A percentile compares a stretch with the other conserved stretches of the same genome.
phyloP scores from a whole-genome alignment of 164 flowering plant genomes.

The Aristolochia fimbriata region DNA sequence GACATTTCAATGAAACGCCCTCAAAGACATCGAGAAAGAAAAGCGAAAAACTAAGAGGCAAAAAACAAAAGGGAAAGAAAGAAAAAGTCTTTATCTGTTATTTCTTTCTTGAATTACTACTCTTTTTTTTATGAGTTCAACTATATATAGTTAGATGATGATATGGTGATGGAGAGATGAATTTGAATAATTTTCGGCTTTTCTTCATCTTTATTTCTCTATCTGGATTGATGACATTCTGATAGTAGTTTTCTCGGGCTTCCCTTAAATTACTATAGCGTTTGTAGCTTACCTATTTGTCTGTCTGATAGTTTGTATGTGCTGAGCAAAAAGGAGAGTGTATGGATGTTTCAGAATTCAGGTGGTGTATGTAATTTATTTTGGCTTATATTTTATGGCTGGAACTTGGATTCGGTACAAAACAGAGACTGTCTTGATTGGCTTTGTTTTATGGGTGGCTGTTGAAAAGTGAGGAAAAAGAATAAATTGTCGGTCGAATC shows the following conservation, averaged over 20 bases:
- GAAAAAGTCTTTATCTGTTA: not conserved
- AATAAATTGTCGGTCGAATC: not conserved
- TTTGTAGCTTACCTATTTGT: no score
- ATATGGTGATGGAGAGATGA: conserved; percentile 10
- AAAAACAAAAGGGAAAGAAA: not conserved
- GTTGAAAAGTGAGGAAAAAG: not conserved
- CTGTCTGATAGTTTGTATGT: conserved; percentile 2
- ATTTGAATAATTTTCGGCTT: conserved; percentile 7
- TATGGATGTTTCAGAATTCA: conserved; percentile 5
- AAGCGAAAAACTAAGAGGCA: not conserved
- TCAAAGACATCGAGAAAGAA: not conserved
- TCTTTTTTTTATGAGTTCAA: not conserved
- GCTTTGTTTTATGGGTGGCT: conserved; percentile 1
- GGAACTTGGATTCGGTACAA: no score
- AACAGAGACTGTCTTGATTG: no score
- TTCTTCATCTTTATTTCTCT: not conserved
- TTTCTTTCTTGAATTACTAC: not conserved
- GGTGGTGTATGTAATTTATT: not conserved
- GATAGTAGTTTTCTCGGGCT: not conserved
- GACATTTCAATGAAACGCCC: conserved; percentile 20
- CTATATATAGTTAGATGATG: no score
- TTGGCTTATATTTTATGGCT: no score
- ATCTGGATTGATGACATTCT: conserved; percentile 7
- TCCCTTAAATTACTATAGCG: no score
- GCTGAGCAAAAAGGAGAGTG: not conserved